These are phyloP conservation scores for Phytopythium sindhum DNA, from an alignment of 352 stramenopile species.

Conservation along the genomic window DNA sequence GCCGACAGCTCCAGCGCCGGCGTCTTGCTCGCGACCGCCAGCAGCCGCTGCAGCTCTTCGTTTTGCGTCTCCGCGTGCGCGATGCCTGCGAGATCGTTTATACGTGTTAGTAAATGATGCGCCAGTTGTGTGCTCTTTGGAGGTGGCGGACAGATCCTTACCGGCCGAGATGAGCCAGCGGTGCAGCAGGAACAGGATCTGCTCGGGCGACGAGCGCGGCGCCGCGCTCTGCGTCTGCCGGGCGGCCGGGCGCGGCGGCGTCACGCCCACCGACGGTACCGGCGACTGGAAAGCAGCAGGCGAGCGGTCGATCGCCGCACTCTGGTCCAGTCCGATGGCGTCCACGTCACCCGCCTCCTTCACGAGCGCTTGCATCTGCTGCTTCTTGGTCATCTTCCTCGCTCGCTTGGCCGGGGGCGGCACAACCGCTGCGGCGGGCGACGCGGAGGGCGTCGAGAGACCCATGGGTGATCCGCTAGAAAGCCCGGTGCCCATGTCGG, in stretches of 20 bases:
- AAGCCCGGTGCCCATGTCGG: not conserved
- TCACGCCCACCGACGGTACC: not conserved
- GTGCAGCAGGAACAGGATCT: conserved; percentile 10
- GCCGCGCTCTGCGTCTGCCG: not conserved
- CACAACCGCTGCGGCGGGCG: not conserved
- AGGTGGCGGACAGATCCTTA: not conserved
- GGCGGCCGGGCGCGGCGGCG: too few relatives aligned
- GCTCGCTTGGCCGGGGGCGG: conserved; percentile 16
- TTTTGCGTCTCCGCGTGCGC: conserved; percentile 16
- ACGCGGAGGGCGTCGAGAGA: not conserved
- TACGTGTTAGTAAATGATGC: not conserved
- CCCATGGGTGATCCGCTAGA: not conserved
- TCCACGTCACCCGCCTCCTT: not conserved
- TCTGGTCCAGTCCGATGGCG: not conserved
- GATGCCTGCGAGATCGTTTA: conserved; percentile 1
- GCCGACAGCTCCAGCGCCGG: conserved; percentile 9
- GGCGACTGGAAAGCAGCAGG: not conserved
- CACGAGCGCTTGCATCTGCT: not conserved
- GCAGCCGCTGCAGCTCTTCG: conserved; percentile 16
- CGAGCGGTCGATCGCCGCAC: not conserved
- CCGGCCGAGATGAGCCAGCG: conserved; percentile 29
- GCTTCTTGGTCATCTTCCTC: conserved; percentile 13
- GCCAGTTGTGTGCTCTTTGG: too few relatives aligned
- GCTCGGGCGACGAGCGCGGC: conserved; percentile 11
- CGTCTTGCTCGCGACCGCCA: not conserved